A percentile compares a stretch with the other conserved stretches of the same genome.
phyloP scores from a whole-genome alignment of 1,139 yeast genomes.

The Geotrichum bryndzae region DNA sequence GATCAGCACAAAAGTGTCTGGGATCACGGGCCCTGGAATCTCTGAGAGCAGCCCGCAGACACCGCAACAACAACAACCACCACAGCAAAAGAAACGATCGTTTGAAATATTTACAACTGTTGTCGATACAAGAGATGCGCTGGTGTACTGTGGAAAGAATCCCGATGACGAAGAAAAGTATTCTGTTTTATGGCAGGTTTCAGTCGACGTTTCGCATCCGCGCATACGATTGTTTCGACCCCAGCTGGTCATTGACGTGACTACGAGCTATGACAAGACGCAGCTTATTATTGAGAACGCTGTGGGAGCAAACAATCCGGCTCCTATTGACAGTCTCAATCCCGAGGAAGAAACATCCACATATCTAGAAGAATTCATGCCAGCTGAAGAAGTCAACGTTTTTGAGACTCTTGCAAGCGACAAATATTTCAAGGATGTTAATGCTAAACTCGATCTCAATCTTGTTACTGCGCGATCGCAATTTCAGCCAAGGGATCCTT shows the following conservation, averaged over 20 bases:
- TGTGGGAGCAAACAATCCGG: not conserved
- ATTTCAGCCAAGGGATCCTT: not conserved
- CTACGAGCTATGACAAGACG: slow-evolving; percentile 8
- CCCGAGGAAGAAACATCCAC: slow-evolving; percentile 1
- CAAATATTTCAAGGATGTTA: slow-evolving; percentile 13
- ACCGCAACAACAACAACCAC: not conserved
- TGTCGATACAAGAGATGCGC: slow-evolving; percentile 6
- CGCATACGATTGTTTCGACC: slow-evolving; percentile 27
- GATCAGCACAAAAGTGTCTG: slow-evolving; percentile 14
- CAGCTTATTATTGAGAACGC: not conserved
- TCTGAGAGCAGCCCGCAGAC: not conserved
- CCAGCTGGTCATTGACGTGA: slow-evolving; percentile 14
- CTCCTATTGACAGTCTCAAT: not conserved
- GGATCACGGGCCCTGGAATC: slow-evolving; percentile 1
- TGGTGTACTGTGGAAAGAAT: slow-evolving; percentile 6
- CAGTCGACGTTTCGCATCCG: slow-evolving; percentile 28
- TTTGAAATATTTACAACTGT: slow-evolving; percentile 16
- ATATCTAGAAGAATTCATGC: slow-evolving; percentile 22
- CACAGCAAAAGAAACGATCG: slow-evolving; percentile 8
- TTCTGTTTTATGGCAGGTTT: slow-evolving; percentile 26
- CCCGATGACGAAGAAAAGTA: slow-evolving; percentile 4
- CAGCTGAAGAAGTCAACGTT: slow-evolving; percentile 23
- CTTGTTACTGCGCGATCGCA: slow-evolving; percentile 5
- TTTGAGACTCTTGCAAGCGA: slow-evolving; percentile 24
- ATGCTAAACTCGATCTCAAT: slow-evolving; percentile 13